Conservation (phyloP, 305 asterid species). For the Solanum hybrid region DNA sequence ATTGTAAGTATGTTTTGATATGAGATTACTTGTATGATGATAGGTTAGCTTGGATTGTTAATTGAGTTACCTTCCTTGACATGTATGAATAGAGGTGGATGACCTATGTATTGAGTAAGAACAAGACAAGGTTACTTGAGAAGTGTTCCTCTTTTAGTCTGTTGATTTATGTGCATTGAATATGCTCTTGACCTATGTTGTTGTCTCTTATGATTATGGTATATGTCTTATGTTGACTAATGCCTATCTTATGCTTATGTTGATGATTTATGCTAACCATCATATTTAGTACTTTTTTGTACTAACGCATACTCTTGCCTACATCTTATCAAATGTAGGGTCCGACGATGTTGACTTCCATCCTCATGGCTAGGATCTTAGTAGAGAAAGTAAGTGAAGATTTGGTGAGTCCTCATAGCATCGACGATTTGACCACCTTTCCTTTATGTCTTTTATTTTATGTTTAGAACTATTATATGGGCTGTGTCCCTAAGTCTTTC, state of each 20-base stretch:
- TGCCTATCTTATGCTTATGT: background rate
- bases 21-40: background rate
- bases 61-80: background rate
- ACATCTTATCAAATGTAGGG: background rate
- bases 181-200: background rate
- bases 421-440: background rate
- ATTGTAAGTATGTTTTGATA: background rate
- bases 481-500: background rate
- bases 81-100: background rate
- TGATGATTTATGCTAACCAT: background rate
- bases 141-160: background rate
- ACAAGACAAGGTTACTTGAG: background rate
- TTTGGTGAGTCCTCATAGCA: background rate
- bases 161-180: background rate
- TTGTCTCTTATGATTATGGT: background rate
- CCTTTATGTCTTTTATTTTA: background rate
- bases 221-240: background rate
- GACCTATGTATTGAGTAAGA: background rate
- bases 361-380: background rate
- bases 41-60: background rate
- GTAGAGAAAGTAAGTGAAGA: background rate
- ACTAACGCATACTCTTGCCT: background rate
- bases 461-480: background rate
- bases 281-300: too few relatives aligned
- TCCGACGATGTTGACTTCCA: background rate